Conservation (phyloP, 768 basidiomycete species). For the Coprinellus micaceus region DNA sequence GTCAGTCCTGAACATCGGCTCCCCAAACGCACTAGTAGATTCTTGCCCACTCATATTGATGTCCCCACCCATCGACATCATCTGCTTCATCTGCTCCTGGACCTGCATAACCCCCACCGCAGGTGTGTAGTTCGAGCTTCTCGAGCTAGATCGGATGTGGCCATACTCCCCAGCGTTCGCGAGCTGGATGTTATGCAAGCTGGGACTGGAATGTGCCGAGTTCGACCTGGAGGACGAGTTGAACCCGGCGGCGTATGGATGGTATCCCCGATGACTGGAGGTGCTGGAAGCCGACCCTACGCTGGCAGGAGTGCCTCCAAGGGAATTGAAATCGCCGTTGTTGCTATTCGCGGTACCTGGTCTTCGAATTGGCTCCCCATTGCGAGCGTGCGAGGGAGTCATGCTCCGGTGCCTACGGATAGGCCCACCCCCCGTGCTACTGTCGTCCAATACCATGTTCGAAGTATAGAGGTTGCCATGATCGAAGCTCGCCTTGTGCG, state of each 20-base stretch:
- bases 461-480: constrained; percentile 48
- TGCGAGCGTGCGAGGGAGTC: constrained; percentile 62
- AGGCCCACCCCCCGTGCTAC: constrained; percentile 48
- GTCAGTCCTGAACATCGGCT: constrained; percentile 38
- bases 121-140: constrained; percentile 37
- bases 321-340: constrained; percentile 31
- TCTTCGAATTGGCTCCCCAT: constrained; percentile 46
- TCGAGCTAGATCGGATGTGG: constrained; percentile 34
- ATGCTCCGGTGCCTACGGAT: constrained; percentile 70
- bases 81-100: constrained; percentile 45
- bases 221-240: constrained; percentile 32
- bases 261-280: constrained; percentile 45
- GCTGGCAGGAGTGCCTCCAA: constrained; percentile 32
- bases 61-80: constrained; percentile 24
- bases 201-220: constrained; percentile 46
- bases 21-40: constrained; percentile 20
- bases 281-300: constrained; percentile 26
- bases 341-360: constrained; percentile 46
- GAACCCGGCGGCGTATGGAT: constrained; percentile 50
- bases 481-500: constrained; percentile 67
- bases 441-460: constrained; percentile 30
- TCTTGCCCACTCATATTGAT: constrained; percentile 24
- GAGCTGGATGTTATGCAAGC: constrained; percentile 37
- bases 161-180: constrained; percentile 27
- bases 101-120: constrained; percentile 24